Evolutionary conservation across 139 green algal species (phyloP).

Genomic region (Coelastrella sp.): DNA sequence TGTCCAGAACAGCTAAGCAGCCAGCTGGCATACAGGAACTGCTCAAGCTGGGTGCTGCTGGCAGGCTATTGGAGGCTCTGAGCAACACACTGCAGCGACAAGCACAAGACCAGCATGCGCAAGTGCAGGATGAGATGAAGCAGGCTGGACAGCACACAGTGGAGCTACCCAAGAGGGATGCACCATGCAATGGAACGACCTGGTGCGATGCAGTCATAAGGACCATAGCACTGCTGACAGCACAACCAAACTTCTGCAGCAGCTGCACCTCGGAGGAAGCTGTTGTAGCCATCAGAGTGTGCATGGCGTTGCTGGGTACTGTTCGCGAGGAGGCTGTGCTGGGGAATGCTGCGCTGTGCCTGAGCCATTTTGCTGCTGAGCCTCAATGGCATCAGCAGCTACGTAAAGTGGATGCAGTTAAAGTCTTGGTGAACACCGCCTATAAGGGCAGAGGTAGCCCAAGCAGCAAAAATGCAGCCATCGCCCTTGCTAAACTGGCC

Average conservation of each 20-base stretch:
- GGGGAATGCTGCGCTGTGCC: conserved; percentile 56
- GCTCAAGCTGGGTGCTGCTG: conserved; percentile 6
- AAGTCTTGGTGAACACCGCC: conserved; percentile 59
- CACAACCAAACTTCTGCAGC: background rate
- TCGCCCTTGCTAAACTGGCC: conserved; percentile 69
- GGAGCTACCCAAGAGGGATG: background rate
- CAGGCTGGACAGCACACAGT: background rate
- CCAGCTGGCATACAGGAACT: conserved; percentile 29
- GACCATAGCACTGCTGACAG: conserved; percentile 46
- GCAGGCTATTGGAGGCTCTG: conserved; percentile 8
- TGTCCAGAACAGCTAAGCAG: conserved; percentile 32
- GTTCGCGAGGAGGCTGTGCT: conserved; percentile 48
- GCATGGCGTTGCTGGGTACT: background rate
- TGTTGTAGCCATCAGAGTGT: background rate
- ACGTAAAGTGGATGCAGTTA: conserved; percentile 50
- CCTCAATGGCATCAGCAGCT: conserved; percentile 7
- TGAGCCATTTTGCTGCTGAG: conserved; percentile 44
- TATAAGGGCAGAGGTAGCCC: conserved; percentile 55
- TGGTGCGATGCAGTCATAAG: conserved; percentile 50
- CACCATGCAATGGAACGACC: background rate
- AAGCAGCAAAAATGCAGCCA: conserved; percentile 71
- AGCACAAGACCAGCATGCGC: background rate
- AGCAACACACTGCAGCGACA: background rate
- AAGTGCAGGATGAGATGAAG: background rate
- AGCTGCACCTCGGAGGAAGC: background rate